These are phyloP conservation scores for Thraustochytrium sp. DNA, from an alignment of 352 stramenopile species.

Conservation along the genomic window DNA sequence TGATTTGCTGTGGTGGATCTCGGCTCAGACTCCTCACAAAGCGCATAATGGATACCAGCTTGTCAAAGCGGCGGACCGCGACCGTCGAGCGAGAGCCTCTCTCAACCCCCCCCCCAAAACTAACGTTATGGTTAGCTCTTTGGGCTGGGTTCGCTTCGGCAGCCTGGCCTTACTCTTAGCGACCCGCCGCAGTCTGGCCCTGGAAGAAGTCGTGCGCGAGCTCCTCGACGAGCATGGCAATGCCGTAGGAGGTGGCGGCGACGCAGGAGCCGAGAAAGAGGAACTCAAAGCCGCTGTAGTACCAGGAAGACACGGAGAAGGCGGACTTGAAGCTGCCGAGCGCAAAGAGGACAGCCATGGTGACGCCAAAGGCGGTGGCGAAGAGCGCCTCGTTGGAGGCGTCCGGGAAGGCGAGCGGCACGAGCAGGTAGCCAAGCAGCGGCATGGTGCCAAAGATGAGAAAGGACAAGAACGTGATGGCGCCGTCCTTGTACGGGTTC, in stretches of 20 bases:
- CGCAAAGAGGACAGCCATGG: slow-evolving; percentile 37
- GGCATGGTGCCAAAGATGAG: slow-evolving; percentile 82
- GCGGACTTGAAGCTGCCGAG: slow-evolving; percentile 25
- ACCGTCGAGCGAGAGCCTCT: no score
- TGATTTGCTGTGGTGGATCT: no score
- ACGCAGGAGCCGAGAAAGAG: slow-evolving; percentile 10
- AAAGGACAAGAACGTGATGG: slow-evolving; percentile 82
- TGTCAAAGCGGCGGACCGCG: no score
- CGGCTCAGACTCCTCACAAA: no score
- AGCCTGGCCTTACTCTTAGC: no score
- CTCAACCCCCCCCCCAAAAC: no score
- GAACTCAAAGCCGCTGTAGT: slow-evolving; percentile 26
- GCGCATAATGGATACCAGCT: no score
- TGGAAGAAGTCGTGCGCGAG: slow-evolving; percentile 15
- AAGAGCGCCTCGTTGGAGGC: not conserved
- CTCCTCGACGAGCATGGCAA: slow-evolving; percentile 20
- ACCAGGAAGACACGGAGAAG: slow-evolving; percentile 26
- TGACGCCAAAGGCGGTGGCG: not conserved
- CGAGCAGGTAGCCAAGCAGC: slow-evolving; percentile 83
- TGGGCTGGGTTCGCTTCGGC: no score
- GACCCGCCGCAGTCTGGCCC: no score
- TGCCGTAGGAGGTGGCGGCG: slow-evolving; percentile 10
- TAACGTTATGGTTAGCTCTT: no score
- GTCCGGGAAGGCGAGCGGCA: not conserved
- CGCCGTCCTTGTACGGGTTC: slow-evolving; percentile 62